A percentile compares a stretch with the other conserved stretches of the same genome.
Evolutionary conservation across 2,329 filamentous ascomycete species (phyloP).

Genomic region (Epichloe hybrida): DNA sequence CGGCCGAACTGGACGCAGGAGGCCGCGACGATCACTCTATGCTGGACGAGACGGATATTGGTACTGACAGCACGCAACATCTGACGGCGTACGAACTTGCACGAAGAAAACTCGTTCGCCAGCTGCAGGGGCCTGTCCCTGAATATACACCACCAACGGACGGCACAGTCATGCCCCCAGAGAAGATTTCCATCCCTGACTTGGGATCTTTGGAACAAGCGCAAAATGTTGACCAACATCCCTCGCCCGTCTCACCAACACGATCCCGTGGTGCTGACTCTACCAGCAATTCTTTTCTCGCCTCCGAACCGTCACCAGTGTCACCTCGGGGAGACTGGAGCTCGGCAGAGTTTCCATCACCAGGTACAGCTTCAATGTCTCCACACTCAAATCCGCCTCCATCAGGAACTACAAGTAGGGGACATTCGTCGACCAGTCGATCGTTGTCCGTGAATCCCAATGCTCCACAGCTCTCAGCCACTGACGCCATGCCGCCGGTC

Average conservation of each 20-base stretch:
- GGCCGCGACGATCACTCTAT: conserved; percentile 21
- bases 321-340: conserved; percentile 32
- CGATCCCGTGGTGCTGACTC: conserved; percentile 10
- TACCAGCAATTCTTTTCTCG: conserved; percentile 23
- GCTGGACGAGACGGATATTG: conserved; percentile 27
- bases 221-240: conserved; percentile 8
- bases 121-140: conserved; percentile 36
- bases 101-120: conserved; percentile 35
- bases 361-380: conserved; percentile 21
- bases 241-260: conserved; percentile 9
- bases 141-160: conserved; percentile 31
- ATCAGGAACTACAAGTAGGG: conserved; percentile 9
- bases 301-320: conserved; percentile 34
- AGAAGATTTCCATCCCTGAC: conserved; percentile 16
- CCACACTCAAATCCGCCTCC: conserved; percentile 8
- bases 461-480: neutral
- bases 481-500: conserved; percentile 2
- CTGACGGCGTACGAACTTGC: conserved; percentile 37
- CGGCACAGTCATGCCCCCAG: conserved; percentile 12
- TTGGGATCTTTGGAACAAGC: conserved; percentile 2
- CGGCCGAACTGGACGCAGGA: conserved; percentile 35
- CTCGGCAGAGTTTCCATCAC: conserved; percentile 28
- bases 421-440: conserved; percentile 4
- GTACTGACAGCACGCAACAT: conserved; percentile 24
- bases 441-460: conserved; percentile 6